phyloP scores from a whole-genome alignment of 2,329 filamentous ascomycete genomes.

The Lasiodiplodia hormozganensis region DNA sequence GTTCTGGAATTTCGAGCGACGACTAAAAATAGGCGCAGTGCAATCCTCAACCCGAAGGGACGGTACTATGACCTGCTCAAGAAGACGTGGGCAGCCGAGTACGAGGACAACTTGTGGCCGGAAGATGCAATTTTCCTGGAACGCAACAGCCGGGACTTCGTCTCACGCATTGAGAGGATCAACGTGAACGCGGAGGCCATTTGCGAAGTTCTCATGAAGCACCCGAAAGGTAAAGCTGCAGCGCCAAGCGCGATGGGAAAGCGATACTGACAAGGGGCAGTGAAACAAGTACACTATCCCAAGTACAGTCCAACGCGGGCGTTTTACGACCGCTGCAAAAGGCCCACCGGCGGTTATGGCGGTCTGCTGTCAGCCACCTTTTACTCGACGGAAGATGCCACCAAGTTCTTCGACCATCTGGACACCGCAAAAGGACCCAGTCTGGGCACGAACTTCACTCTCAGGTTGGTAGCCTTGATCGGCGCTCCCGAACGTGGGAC shows the following conservation, averaged over 20 bases:
- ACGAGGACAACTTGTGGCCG: conserved; percentile 91
- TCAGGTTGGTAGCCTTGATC: conserved; percentile 57
- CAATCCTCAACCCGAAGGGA: conserved; percentile 70
- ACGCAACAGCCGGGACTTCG: conserved; percentile 92
- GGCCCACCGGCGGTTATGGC: conserved; percentile 82
- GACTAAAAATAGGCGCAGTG: conserved; percentile 43
- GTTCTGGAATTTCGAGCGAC: neutral
- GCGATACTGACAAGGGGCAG: conserved; percentile 41
- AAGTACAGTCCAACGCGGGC: conserved; percentile 73
- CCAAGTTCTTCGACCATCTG: conserved; percentile 83
- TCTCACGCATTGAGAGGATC: conserved; percentile 79
- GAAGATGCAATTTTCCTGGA: conserved; percentile 96
- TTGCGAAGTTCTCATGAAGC: conserved; percentile 71
- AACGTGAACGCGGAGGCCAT: conserved; percentile 87
- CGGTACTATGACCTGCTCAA: conserved; percentile 76
- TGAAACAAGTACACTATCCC: conserved; percentile 87
- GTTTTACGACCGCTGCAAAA: conserved; percentile 80
- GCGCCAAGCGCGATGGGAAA: neutral
- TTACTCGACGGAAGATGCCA: conserved; percentile 70
- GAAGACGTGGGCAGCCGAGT: conserved; percentile 66
- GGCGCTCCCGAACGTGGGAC: conserved; percentile 1
- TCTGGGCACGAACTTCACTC: conserved; percentile 94
- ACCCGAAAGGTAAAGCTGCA: conserved; percentile 54
- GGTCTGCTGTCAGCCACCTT: conserved; percentile 88
- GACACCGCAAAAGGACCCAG: conserved; percentile 93